Base-by-base conservation (phyloP, 2,329 filamentous ascomycete species). In the Penicillium paneum region DNA sequence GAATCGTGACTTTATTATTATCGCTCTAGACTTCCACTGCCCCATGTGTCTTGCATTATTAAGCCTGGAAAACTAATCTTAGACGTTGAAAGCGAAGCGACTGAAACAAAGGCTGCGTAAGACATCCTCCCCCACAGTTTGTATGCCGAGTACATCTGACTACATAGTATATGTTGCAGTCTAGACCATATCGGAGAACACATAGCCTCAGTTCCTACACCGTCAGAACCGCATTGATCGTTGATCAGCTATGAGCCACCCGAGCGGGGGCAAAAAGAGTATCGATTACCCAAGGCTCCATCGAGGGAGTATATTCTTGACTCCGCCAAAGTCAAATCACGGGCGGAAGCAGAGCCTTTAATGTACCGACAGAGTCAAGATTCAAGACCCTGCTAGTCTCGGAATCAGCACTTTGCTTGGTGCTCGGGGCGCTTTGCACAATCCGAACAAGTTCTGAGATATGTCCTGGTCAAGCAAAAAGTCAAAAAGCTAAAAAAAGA, bases 81-180 rank as follows among this genome's bases (percentile, higher is more conserved):
- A 51, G 49, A 40, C 32, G 42, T 49, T 40, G 19, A 40, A 47
- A 44, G 12, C 28, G 19, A 47, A 44, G 12, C 28, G 19, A 34
- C 54, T 53, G 56, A 58, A 49, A 58, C 54, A 56, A 34, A 34
- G 12, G 7, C 53, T 56, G 50, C 53, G 56, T 58, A 50, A 52
- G 49, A 24, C 32, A 15, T 34, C 28, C 13, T 43, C 53, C 45
- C 46, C 53, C 41, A 35, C 17, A 49, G 12, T 40, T 38, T 52
- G 11, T 43, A 10, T 8, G 12, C 41, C n/a, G 26, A 42, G n/a
- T 19, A 43, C 11, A 31, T 32, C 17, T 21, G 28, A 43, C 8
- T 43, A 10, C 17, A 19, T 21, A 13, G 7, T 13, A 21, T 28
- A 41, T 8, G 38, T 26, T 26, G 39, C 21, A 41, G 13, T 17